phyloP scores from a whole-genome alignment of 495 filamentous ascomycete species.

The Penicillium turbatum region DNA sequence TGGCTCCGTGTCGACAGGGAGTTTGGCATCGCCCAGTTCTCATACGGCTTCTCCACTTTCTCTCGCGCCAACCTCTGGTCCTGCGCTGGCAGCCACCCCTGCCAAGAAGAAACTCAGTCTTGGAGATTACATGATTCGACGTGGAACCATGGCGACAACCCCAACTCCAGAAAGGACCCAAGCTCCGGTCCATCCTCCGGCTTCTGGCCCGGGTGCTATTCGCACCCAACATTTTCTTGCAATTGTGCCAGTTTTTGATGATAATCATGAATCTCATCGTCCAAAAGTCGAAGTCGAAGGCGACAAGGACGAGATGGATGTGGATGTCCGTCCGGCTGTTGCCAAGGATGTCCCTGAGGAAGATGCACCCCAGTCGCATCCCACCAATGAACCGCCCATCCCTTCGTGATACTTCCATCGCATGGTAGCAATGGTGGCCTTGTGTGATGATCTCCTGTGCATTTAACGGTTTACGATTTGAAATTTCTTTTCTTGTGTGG shows the following conservation, averaged over 20 bases:
- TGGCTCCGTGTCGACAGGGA: slow-evolving; percentile 27
- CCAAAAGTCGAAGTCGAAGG: slow-evolving; percentile 15
- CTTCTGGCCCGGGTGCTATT: neutral
- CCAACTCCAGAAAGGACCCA: slow-evolving; percentile 41
- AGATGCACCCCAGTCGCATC: slow-evolving; percentile 27
- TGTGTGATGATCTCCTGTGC: slow-evolving; percentile 10
- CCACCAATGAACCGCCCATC: slow-evolving; percentile 27
- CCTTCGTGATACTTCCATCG: slow-evolving; percentile 20
- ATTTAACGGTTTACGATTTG: slow-evolving; percentile 30
- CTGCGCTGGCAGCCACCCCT: slow-evolving; percentile 51
- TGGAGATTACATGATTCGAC: slow-evolving; percentile 59
- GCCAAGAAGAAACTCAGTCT: slow-evolving; percentile 63
- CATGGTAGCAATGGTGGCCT: slow-evolving; percentile 16
- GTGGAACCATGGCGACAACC: slow-evolving; percentile 38
- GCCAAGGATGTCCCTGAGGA: slow-evolving; percentile 30
- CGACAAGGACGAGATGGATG: slow-evolving; percentile 17
- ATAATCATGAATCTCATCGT: slow-evolving; percentile 4
- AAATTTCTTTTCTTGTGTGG: slow-evolving; percentile 26
- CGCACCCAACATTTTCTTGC: slow-evolving; percentile 1
- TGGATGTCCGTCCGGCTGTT: neutral
- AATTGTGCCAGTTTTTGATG: neutral
- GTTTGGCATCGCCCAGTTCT: slow-evolving; percentile 33
- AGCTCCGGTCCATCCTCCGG: slow-evolving; percentile 20
- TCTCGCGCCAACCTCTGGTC: slow-evolving; percentile 20
- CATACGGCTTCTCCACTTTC: slow-evolving; percentile 20